These are phyloP conservation scores for Alternaria dauci DNA, from an alignment of 2,329 filamentous ascomycete genomes.

Conservation along the genomic window DNA sequence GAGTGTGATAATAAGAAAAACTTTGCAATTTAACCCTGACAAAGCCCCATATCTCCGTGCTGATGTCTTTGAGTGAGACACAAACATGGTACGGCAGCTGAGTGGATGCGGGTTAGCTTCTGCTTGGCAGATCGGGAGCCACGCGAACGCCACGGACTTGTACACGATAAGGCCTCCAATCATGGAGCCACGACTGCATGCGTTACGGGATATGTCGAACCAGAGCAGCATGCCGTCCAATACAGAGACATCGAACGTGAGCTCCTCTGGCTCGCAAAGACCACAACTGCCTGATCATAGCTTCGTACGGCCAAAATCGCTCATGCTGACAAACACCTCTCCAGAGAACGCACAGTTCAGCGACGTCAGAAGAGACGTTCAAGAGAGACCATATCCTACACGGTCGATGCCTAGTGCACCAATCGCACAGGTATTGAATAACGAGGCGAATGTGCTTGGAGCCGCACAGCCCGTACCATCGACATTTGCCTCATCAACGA, in stretches of 20 bases:
- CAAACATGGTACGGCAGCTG: neutral
- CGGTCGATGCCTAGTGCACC: slow-evolving; percentile 39
- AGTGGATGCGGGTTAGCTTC: slow-evolving; percentile 10
- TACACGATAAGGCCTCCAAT: slow-evolving; percentile 15
- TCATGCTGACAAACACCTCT: slow-evolving; percentile 12
- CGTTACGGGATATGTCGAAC: slow-evolving; percentile 13
- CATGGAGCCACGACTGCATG: slow-evolving; percentile 19
- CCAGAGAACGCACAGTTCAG: slow-evolving; percentile 10
- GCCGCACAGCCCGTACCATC: slow-evolving; percentile 21
- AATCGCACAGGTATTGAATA: slow-evolving; percentile 48
- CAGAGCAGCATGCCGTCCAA: slow-evolving; percentile 6
- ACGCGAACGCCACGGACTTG: slow-evolving; percentile 13
- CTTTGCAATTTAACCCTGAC: neutral
- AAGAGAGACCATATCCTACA: slow-evolving; percentile 5
- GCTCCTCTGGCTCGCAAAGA: slow-evolving; percentile 4
- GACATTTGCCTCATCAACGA: slow-evolving; percentile 19
- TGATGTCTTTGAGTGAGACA: neutral
- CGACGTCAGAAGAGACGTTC: slow-evolving; percentile 9
- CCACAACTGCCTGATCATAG: slow-evolving; percentile 10
- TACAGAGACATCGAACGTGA: slow-evolving; percentile 1
- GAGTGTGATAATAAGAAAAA: neutral
- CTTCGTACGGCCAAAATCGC: slow-evolving; percentile 13
- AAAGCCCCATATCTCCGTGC: neutral
- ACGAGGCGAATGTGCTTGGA: slow-evolving; percentile 26
- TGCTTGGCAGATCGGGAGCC: slow-evolving; percentile 11